A percentile compares a stretch with the other conserved stretches of the same genome.
Conservation (phyloP, 2,329 filamentous ascomycete species). For the Penicillium freii region DNA sequence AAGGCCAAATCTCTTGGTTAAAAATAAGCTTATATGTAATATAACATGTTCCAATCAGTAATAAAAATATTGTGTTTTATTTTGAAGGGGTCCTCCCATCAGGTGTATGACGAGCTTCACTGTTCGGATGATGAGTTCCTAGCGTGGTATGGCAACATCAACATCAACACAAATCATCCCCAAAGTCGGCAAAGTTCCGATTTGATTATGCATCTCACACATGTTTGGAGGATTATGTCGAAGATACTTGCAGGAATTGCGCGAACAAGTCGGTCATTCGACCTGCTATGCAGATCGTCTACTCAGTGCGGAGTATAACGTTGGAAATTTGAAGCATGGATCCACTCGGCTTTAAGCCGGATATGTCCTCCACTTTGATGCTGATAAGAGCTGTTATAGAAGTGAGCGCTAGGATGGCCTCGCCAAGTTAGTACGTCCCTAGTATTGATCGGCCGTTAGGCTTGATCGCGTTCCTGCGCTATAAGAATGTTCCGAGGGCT, state of each 20-base stretch:
- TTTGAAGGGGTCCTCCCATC: constrained; percentile 11
- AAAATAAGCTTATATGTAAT: neutral
- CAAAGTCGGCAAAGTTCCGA: neutral
- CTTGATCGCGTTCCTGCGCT: neutral
- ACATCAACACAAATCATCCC: neutral
- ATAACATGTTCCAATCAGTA: neutral
- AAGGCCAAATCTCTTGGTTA: no score
- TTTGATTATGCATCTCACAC: neutral
- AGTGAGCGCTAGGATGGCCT: neutral
- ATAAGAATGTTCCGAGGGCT: neutral
- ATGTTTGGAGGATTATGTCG: neutral
- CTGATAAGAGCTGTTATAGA: neutral
- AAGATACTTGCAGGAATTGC: constrained; percentile 15
- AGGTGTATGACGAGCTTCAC: constrained; percentile 16
- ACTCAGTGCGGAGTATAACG: neutral
- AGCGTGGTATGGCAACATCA: constrained; percentile 8
- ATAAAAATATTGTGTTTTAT: neutral
- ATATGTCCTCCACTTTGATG: neutral
- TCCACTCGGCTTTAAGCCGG: neutral
- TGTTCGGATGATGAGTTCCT: constrained; percentile 4
- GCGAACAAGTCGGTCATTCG: constrained; percentile 14
- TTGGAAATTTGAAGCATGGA: neutral
- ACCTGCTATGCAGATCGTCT: neutral
- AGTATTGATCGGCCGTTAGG: neutral
- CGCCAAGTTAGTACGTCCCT: neutral